These are phyloP conservation scores for Suhomyces bribrorum DNA, from an alignment of 1,139 yeast genomes.

Conservation along the genomic window DNA sequence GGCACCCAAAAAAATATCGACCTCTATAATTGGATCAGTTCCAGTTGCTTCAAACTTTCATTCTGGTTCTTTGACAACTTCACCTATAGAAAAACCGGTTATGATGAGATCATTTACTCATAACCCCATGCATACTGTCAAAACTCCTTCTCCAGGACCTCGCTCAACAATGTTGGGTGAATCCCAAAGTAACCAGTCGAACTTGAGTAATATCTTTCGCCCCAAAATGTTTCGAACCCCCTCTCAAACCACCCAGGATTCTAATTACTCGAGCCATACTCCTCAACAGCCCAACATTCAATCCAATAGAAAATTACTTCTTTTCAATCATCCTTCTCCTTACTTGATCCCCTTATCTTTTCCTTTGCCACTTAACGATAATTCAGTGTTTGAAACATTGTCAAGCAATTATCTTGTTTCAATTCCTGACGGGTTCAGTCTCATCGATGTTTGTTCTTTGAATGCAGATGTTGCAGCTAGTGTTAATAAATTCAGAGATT, in stretches of 20 bases:
- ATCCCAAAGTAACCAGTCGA: conserved; percentile 6
- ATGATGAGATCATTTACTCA: conserved; percentile 18
- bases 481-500: conserved; percentile 54
- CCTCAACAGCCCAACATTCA: conserved; percentile 13
- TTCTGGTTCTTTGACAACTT: conserved; percentile 22
- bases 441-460: conserved; percentile 55
- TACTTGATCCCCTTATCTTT: conserved; percentile 47
- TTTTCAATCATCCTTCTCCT: conserved; percentile 37
- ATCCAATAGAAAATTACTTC: conserved; percentile 12
- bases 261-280: conserved; percentile 24
- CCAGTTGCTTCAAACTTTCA: conserved; percentile 21
- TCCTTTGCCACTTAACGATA: conserved; percentile 47
- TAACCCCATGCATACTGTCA: conserved; percentile 14
- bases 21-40: conserved; percentile 22
- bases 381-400: conserved; percentile 41
- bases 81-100: conserved; percentile 29
- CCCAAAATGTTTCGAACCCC: conserved; percentile 35
- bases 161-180: conserved; percentile 9
- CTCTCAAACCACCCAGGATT: conserved; percentile 43
- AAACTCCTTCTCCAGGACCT: conserved; percentile 22
- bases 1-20: conserved; percentile 3
- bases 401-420: conserved; percentile 44
- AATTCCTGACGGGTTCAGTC: conserved; percentile 51
- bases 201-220: conserved; percentile 15
- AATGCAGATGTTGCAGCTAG: conserved; percentile 62